Evolutionary conservation across 305 asterid genomes (phyloP), one percentile per base, ranked within the genome.

Genomic region (Ruellia speciosa): DNA sequence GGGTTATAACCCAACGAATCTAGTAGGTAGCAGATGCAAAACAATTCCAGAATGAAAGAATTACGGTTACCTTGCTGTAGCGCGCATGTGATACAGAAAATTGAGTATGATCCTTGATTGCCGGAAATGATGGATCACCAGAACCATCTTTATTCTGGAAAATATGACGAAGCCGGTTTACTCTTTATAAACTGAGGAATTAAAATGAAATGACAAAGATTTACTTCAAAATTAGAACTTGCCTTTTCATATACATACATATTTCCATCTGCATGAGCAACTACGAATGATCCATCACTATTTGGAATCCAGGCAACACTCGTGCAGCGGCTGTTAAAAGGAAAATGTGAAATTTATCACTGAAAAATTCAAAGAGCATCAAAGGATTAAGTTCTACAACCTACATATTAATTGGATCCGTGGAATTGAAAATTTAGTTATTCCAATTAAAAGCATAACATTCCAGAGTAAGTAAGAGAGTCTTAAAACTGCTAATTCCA

Each of bases 41-140:
- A 12, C 47, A 41, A n/a, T n/a, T n/a, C 1, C 49, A 43, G 3
- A 43, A 6, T 43, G 16, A 57, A 37, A 71, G 12, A 56, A 50
- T 40, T 28, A 15, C 49, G 49, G 58, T 50, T 84, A 93, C 99
- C 97, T 86, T 93, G 70, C 95, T 88, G 72, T 93, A 79, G 34
- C 99, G 97, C 56, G 96, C 97, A 72, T 83, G 99, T 46, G 92
- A 68, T 28, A 93, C 96, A 54, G 94, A 86, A 77, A 93, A 93
- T 50, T 88, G 99, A 62, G 94, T 80, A 75, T 78, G 99, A 72
- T 93, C 99, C 78, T 89, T 93, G 75, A 93, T 79, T 49, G 77
- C 76, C 33, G 97, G 95, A 77, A 93, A 93, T 47, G 97, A 88
- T 68, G 99, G 94, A 77, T 92, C 99, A 58, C 89, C 87, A 40